phyloP scores from a whole-genome alignment of 2,329 filamentous ascomycete genomes.

The Hymenotorrendiella dingleyae region DNA sequence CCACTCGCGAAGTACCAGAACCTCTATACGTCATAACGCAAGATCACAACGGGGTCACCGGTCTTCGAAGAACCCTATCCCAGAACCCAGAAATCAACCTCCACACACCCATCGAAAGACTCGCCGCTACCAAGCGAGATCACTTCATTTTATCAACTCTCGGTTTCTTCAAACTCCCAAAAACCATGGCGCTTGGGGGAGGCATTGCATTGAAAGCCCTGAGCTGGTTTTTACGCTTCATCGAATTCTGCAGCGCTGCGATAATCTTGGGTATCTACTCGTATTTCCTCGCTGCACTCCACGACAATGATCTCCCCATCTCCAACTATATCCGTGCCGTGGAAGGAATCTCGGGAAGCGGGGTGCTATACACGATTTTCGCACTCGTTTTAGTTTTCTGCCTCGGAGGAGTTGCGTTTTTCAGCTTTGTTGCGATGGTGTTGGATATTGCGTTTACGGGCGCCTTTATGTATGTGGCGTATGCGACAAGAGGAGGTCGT shows the following conservation, averaged over 20 bases:
- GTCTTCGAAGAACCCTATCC: too few relatives aligned
- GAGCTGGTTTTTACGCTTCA: constrained; percentile 65
- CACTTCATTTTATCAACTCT: too few relatives aligned
- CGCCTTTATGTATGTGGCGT: constrained; percentile 75
- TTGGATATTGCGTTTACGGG: constrained; percentile 73
- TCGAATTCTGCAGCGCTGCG: constrained; percentile 67
- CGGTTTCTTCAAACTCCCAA: too few relatives aligned
- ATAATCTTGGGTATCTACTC: constrained; percentile 74
- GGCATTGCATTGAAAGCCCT: constrained; percentile 65
- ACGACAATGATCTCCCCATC: constrained; percentile 58
- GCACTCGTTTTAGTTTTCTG: constrained; percentile 74
- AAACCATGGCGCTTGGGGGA: too few relatives aligned
- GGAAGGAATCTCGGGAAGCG: constrained; percentile 70
- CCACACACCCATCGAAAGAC: too few relatives aligned
- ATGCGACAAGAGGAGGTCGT: constrained; percentile 64
- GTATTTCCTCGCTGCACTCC: constrained; percentile 74
- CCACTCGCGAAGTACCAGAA: too few relatives aligned
- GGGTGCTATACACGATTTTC: constrained; percentile 66
- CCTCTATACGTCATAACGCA: too few relatives aligned
- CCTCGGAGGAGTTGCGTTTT: constrained; percentile 67
- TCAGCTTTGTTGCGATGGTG: constrained; percentile 66
- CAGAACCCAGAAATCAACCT: too few relatives aligned
- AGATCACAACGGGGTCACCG: too few relatives aligned
- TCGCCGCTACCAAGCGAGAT: too few relatives aligned
- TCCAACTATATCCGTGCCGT: constrained; percentile 64